Conservation (phyloP, 1,139 yeast species). For the Meyerozyma smithsonii region DNA sequence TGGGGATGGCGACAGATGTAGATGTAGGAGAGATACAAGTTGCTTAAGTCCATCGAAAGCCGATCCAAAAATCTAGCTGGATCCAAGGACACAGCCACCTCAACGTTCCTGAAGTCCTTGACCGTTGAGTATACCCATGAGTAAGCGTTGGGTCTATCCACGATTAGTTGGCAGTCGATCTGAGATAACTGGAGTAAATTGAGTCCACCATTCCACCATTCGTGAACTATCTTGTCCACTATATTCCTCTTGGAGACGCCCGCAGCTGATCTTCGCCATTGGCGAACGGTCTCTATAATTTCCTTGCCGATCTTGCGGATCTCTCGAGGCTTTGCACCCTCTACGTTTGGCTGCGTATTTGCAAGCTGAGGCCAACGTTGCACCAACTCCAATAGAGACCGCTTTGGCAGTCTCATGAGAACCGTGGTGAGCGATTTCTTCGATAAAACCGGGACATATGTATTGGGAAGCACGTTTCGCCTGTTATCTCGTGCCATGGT, state of each 20-base stretch:
- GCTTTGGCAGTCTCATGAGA: conserved; percentile 28
- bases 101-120: conserved; percentile 30
- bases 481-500: not conserved
- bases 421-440: conserved; percentile 18
- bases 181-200: conserved; percentile 69
- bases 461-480: conserved; percentile 33
- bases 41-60: conserved; percentile 44
- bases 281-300: not conserved
- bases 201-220: conserved; percentile 61
- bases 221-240: conserved; percentile 46
- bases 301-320: not conserved
- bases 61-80: conserved; percentile 45
- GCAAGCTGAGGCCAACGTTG: conserved; percentile 32
- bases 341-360: conserved; percentile 35
- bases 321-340: conserved; percentile 9
- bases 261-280: not conserved
- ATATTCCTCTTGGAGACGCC: conserved; percentile 36
- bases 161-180: conserved; percentile 59
- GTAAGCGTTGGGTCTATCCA: conserved; percentile 49
- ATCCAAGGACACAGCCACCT: conserved; percentile 31
- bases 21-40: conserved; percentile 52
- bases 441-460: conserved; percentile 33
- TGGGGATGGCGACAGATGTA: conserved; percentile 66
- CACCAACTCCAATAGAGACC: conserved; percentile 31
- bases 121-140: conserved; percentile 60